Conservation (phyloP, 306 rosid genomes). For the Vigna angularis region DNA sequence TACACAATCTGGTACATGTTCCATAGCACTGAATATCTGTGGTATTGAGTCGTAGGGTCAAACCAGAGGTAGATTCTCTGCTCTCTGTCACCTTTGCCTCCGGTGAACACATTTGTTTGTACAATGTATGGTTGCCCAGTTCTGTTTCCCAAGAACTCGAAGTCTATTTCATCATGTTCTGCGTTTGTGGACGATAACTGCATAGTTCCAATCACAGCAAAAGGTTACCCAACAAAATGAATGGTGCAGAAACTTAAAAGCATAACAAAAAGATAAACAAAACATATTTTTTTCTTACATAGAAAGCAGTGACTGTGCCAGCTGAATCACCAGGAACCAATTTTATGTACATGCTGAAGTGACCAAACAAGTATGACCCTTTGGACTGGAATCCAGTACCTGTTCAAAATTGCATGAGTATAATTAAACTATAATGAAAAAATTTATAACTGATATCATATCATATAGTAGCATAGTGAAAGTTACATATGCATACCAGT, state of each 20-base stretch:
- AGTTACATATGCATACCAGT: conserved; percentile 54
- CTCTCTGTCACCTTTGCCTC: conserved; percentile 87
- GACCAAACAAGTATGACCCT: conserved; percentile 84
- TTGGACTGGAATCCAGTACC: conserved; percentile 91
- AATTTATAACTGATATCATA: background rate
- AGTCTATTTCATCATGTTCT: conserved; percentile 94
- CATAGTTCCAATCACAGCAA: conserved; percentile 21
- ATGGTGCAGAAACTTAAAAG: background rate
- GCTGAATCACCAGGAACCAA: conserved; percentile 83
- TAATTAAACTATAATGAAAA: background rate
- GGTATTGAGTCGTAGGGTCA: conserved; percentile 79
- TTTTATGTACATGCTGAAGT: conserved; percentile 80
- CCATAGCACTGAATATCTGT: conserved; percentile 89
- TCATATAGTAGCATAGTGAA: background rate
- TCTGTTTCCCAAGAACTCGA: conserved; percentile 94
- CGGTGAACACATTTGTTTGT: conserved; percentile 92
- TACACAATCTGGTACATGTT: conserved; percentile 73
- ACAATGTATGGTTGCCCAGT: conserved; percentile 89
- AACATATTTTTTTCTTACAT: conserved; percentile 52
- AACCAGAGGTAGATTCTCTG: conserved; percentile 95
- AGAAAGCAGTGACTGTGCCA: conserved; percentile 87
- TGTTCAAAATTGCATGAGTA: conserved; percentile 18
- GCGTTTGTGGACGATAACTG: conserved; percentile 83
- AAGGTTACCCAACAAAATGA: background rate
- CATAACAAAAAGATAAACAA: background rate